A percentile compares a stretch with the other conserved stretches of the same genome.
phyloP scores from a whole-genome alignment of 2,329 filamentous ascomycete genomes.

The Elsinoe ampelina region DNA sequence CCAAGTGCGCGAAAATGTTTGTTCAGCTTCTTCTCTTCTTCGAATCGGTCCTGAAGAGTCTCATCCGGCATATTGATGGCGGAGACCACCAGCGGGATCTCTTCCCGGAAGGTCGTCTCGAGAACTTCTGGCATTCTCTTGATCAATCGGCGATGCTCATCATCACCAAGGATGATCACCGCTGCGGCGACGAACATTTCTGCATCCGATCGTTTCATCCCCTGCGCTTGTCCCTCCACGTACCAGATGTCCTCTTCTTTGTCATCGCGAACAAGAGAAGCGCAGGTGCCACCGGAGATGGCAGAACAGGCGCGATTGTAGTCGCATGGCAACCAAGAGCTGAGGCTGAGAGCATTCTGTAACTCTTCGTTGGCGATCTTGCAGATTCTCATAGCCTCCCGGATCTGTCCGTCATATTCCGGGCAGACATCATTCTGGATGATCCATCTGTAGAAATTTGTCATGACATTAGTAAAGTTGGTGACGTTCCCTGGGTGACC shows the following conservation, averaged over 20 bases:
- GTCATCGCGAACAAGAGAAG: conserved; percentile 26
- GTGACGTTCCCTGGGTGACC: conserved; percentile 36
- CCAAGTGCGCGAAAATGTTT: conserved; percentile 44
- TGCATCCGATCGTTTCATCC: background rate
- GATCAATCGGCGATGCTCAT: conserved; percentile 13
- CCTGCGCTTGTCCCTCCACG: conserved; percentile 16
- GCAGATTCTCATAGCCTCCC: conserved; percentile 57
- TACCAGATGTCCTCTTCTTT: conserved; percentile 36
- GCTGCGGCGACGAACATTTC: conserved; percentile 12
- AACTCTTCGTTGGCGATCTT: conserved; percentile 59
- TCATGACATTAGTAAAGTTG: conserved; percentile 58
- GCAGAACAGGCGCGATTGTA: conserved; percentile 68
- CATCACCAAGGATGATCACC: conserved; percentile 29
- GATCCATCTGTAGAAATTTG: conserved; percentile 84
- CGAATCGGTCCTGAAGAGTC: conserved; percentile 41
- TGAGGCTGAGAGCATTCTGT: conserved; percentile 46
- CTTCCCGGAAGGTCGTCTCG: conserved; percentile 41
- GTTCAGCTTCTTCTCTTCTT: conserved; percentile 26
- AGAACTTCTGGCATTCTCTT: conserved; percentile 40
- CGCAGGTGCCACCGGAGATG: conserved; percentile 52
- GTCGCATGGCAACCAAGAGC: conserved; percentile 54
- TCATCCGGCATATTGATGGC: conserved; percentile 40
- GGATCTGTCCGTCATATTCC: conserved; percentile 62
- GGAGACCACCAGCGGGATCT: conserved; percentile 53
- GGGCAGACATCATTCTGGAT: conserved; percentile 77